Percentiles rank a stretch among this genome's conserved stretches.
phyloP scores from a whole-genome alignment of 2,329 filamentous ascomycete genomes.

The Dothiorella sarmentorum region DNA sequence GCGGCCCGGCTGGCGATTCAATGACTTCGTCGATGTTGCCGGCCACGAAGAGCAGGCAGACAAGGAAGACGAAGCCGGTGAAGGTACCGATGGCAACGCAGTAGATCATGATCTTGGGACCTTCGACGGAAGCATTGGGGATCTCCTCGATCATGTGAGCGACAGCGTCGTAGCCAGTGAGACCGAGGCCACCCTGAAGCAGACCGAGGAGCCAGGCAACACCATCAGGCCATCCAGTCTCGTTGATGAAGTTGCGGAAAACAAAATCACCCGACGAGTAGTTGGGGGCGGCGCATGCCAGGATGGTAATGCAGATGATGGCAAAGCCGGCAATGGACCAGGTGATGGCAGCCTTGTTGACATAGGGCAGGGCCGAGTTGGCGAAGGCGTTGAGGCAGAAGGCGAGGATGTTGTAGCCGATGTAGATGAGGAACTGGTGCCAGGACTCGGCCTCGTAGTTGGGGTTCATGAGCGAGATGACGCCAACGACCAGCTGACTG shows the following conservation, averaged over 20 bases:
- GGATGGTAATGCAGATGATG: constrained; percentile 65
- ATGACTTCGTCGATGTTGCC: constrained; percentile 56
- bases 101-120: constrained; percentile 64
- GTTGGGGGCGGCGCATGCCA: constrained; percentile 63
- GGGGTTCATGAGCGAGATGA: constrained; percentile 60
- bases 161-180: constrained; percentile 54
- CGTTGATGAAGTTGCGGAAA: constrained; percentile 65
- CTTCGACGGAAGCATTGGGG: constrained; percentile 55
- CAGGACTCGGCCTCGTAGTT: constrained; percentile 58
- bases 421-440: constrained; percentile 73
- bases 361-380: constrained; percentile 58
- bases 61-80: constrained; percentile 61
- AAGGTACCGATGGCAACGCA: constrained; percentile 61
- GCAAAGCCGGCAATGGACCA: constrained; percentile 69
- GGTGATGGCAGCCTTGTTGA: constrained; percentile 67
- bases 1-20: constrained; percentile 52
- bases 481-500: constrained; percentile 63
- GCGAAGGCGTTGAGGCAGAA: constrained; percentile 65
- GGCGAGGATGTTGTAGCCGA: constrained; percentile 59
- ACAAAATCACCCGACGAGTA: constrained; percentile 64
- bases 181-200: constrained; percentile 53
- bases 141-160: constrained; percentile 60
- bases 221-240: constrained; percentile 67
- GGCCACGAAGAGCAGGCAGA: constrained; percentile 62
- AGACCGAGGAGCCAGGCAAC: constrained; percentile 52